Percentiles rank a stretch among this genome's conserved stretches.
Conservation (phyloP, 768 basidiomycete genomes). For the Hirschioporus abietinus region DNA sequence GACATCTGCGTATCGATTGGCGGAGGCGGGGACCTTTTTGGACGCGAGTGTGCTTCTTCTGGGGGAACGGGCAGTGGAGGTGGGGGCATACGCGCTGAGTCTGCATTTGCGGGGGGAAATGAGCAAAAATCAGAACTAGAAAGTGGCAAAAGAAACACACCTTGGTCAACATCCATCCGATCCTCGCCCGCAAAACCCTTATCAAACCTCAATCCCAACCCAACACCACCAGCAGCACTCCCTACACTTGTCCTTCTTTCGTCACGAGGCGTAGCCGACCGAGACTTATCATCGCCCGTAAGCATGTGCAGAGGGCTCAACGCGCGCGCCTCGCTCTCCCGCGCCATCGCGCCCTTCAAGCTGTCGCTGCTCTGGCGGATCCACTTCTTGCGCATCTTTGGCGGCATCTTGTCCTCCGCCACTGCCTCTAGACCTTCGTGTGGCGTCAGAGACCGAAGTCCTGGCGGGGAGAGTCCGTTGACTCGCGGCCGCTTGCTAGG, state of each 20-base stretch:
- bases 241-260: constrained; percentile 15
- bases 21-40: background rate
- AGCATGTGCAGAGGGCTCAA: constrained; percentile 14
- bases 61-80: constrained; percentile 37
- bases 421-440: background rate
- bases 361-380: constrained; percentile 20
- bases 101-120: constrained; percentile 18
- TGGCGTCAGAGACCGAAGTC: too few species aligned
- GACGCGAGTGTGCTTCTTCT: background rate
- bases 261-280: constrained; percentile 12
- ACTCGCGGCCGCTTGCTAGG: background rate
- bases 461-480: background rate
- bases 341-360: constrained; percentile 18
- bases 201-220: constrained; percentile 9
- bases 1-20: background rate
- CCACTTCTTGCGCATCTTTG: constrained; percentile 56
- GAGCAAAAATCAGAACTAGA: constrained; percentile 12
- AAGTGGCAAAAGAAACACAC: constrained; percentile 17
- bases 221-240: constrained; percentile 16
- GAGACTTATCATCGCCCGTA: constrained; percentile 12
- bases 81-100: constrained; percentile 41
- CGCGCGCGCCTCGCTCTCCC: constrained; percentile 9
- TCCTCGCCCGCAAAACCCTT: constrained; percentile 3
- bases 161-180: constrained; percentile 19
- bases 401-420: constrained; percentile 41